Base-by-base conservation (phyloP, 1,284 basidiomycete species). In the Chalciporus sp. region DNA sequence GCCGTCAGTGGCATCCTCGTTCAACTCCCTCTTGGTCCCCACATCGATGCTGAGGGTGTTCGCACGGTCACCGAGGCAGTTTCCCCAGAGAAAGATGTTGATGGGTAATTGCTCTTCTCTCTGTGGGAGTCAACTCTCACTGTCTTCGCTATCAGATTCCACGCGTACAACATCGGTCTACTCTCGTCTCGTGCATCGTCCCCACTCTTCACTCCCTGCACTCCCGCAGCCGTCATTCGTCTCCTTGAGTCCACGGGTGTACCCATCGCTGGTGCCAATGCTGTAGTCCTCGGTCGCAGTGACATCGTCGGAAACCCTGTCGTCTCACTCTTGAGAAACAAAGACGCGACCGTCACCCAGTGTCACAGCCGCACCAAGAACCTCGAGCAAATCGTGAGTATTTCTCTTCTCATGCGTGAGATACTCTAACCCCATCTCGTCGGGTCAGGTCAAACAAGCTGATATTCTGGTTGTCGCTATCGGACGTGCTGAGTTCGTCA, bases 301-400 rank as follows among this genome's bases (percentile, higher is more conserved):
- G 97, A 99, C 72, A 99, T 99, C 65, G 97, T 99, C 58, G 97
- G 97, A 54, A 97, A 88, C 66, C 97, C 97, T 33, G 95, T 98
- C 53, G 86, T 89, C 31, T 89, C 92, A 28, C 87, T 99, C 78
- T 81, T 99, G 51, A 83, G 94, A 64, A 90, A 88, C 71, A 84
- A 84, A 58, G 92, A 99, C 70, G 95, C 95, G 28, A 99, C 97
- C 33, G 95, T 99, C 61, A 99, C 95, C 27, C 96, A 98, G 73
- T 97, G 95, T 70, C 97, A 99, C 75, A 95, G 93, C 63, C 83
- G 85, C 49, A 97, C 95, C 47, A 83, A 84, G 70, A 84, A 95
- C 68, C 77, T 99, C 40, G 82, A 89, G 58, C 76, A 81, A 37
- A 84, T 95, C 64, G 90, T 92, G 68, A 60, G 86, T 73, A 42